Base-by-base conservation (phyloP, 2,329 filamentous ascomycete genomes). In the Diaporthe capsici region DNA sequence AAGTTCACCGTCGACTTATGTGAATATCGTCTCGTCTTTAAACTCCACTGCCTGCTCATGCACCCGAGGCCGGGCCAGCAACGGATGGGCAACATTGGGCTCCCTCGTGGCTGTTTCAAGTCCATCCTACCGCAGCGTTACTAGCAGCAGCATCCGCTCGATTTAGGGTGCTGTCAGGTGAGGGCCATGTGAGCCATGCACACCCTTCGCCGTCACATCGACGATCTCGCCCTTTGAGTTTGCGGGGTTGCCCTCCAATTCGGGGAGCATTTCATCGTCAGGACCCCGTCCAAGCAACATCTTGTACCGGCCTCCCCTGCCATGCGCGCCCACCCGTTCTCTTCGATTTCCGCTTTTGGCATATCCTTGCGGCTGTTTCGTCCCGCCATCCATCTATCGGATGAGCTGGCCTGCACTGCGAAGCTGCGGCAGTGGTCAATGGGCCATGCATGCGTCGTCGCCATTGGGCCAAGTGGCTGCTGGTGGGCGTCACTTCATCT, bases 291-390 rank as follows among this genome's bases (percentile, higher is more conserved):
- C 68, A 31, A 49, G 42, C 20, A 20, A 8, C 42, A 37, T 34
- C 31, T 49, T 49, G 44, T 28, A n/a, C 34, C 31, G n/a, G n/a
- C 57, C 57, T 63, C 37, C 57, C 57, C 37, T 60, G 57, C 49
- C 13, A 44, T 25, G 44, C 17, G 22, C 22, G 57, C 42, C 57
- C n/a, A 8, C 58, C n/a, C 20, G 12, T 51, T 63, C 57, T 72
- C 47, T 61, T 72, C 47, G 57, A 39, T 39, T 51, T 28, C 65
- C 65, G 13, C n/a, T 68, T 68, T 68, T 37, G 65, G 65, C 31
- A 68, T 39, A 68, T 68, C 65, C 65, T 53, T 68, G 65, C 65
- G 65, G 47, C 47, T 68, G 65, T 68, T 53, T 68, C 65, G 65
- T 68, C 65, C 65, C 47, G 47, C 47, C 65, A 17, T 39, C 65